Evolutionary conservation across 2,329 filamentous ascomycete species (phyloP).

Genomic region (Sordariomycetes sp.): DNA sequence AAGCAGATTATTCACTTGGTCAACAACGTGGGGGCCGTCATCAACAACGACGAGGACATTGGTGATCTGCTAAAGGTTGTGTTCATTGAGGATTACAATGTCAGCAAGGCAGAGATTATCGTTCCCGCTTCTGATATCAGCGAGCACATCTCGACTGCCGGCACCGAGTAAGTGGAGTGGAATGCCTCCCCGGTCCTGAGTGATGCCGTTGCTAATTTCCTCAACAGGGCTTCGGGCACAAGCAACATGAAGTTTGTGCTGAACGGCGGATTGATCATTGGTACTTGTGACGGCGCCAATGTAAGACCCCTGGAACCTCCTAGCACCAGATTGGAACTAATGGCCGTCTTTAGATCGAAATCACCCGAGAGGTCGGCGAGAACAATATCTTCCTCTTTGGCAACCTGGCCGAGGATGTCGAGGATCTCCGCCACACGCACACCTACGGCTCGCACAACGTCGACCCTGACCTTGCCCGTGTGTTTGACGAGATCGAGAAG

Average conservation of each 20-base stretch:
- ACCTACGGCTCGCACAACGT: slow-evolving; percentile 71
- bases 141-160: slow-evolving; percentile 97
- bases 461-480: slow-evolving; percentile 64
- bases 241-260: slow-evolving; percentile 99
- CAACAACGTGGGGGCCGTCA: slow-evolving; percentile 79
- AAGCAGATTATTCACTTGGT: slow-evolving; percentile 97
- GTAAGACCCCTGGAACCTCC: slow-evolving; percentile 39
- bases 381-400: slow-evolving; percentile 98
- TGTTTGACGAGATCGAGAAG: slow-evolving; percentile 73
- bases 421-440: slow-evolving; percentile 86
- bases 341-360: slow-evolving; percentile 59
- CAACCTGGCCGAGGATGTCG: slow-evolving; percentile 89
- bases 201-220: slow-evolving; percentile 9
- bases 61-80: slow-evolving; percentile 94
- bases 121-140: slow-evolving; percentile 89
- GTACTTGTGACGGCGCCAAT: slow-evolving; percentile 95
- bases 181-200: not conserved
- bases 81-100: slow-evolving; percentile 97
- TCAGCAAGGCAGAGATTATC: slow-evolving; percentile 98
- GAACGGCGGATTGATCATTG: slow-evolving; percentile 94
- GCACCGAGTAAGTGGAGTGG: slow-evolving; percentile 58
- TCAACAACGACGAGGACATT: slow-evolving; percentile 87
- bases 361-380: slow-evolving; percentile 92
- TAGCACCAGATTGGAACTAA: not conserved
- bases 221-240: slow-evolving; percentile 56